phyloP scores from a whole-genome alignment of 2,329 filamentous ascomycete species.

The Penicillium sp. region DNA sequence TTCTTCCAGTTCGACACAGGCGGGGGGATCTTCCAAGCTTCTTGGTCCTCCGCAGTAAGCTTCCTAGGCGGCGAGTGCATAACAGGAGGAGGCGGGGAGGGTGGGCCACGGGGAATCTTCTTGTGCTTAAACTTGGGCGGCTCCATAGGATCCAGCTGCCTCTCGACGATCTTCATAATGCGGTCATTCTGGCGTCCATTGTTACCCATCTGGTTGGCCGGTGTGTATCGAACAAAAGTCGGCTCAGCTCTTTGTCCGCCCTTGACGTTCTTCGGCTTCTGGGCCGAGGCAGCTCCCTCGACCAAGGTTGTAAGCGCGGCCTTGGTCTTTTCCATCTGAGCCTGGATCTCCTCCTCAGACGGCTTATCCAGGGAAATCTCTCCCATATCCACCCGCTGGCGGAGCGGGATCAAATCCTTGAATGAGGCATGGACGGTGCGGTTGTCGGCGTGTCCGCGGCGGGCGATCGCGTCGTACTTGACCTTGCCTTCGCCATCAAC shows the following conservation, averaged over 20 bases:
- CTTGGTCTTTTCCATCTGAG: conserved; percentile 83
- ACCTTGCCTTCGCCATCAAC: conserved; percentile 90
- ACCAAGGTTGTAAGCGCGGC: conserved; percentile 80
- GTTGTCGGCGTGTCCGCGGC: conserved; percentile 79
- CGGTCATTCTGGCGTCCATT: conserved; percentile 81
- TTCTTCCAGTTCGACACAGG: conserved; percentile 99
- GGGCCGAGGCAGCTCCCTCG: conserved; percentile 79
- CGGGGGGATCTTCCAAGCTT: conserved; percentile 89
- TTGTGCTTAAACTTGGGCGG: conserved; percentile 99
- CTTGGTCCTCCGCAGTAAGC: conserved; percentile 93
- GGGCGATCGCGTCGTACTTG: conserved; percentile 93
- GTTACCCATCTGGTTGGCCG: conserved; percentile 95
- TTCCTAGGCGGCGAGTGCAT: conserved; percentile 95
- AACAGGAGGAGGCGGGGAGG: conserved; percentile 86
- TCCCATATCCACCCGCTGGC: conserved; percentile 88
- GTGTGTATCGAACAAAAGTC: conserved; percentile 93
- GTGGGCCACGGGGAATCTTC: conserved; percentile 91
- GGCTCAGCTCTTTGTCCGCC: conserved; percentile 76
- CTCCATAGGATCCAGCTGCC: conserved; percentile 92
- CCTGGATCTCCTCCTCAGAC: conserved; percentile 77
- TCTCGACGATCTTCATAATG: conserved; percentile 97
- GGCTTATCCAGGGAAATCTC: conserved; percentile 86
- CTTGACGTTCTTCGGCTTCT: conserved; percentile 94
- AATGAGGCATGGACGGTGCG: conserved; percentile 92
- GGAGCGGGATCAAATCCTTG: conserved; percentile 91